These are phyloP conservation scores for Linnemannia zychae DNA, from an alignment of 192 early-diverging fungal genomes.

Conservation along the genomic window DNA sequence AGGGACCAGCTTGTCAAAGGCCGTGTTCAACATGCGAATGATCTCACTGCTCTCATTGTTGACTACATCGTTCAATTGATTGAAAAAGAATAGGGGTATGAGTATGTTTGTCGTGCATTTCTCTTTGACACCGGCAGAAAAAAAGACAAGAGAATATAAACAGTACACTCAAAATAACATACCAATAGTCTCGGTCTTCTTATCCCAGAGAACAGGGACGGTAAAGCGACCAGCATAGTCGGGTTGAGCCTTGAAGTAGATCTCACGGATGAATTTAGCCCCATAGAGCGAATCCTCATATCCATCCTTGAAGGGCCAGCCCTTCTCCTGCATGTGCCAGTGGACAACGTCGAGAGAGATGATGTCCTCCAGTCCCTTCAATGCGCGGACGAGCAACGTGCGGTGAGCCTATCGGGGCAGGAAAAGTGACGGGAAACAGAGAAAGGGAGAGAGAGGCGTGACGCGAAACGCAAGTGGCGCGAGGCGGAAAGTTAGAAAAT, in stretches of 20 bases:
- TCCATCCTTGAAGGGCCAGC: slow-evolving; percentile 84
- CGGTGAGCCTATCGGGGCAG: slow-evolving; percentile 84
- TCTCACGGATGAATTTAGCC: slow-evolving; percentile 82
- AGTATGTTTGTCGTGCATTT: not conserved
- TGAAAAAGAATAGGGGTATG: not conserved
- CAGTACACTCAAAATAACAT: slow-evolving; percentile 13
- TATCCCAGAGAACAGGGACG: slow-evolving; percentile 98
- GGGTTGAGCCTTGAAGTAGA: slow-evolving; percentile 93
- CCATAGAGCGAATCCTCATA: slow-evolving; percentile 84
- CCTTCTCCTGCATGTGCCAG: slow-evolving; percentile 81
- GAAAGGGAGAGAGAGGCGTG: not conserved
- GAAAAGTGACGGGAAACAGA: not conserved
- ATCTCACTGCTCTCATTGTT: slow-evolving; percentile 99
- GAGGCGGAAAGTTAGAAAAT: not conserved
- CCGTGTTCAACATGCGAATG: slow-evolving; percentile 93
- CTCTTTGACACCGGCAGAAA: not conserved
- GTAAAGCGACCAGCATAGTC: slow-evolving; percentile 86
- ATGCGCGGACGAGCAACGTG: slow-evolving; percentile 85
- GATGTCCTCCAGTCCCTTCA: slow-evolving; percentile 90
- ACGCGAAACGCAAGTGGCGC: not conserved
- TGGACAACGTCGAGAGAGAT: slow-evolving; percentile 92
- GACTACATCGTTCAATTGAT: slow-evolving; percentile 54
- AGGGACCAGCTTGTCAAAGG: slow-evolving; percentile 82
- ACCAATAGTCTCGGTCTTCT: slow-evolving; percentile 89
- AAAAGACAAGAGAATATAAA: no score